Evolutionary conservation across 495 filamentous ascomycete genomes (phyloP), one percentile per base, ranked within the genome.

Genomic region (Tuber magnatum): DNA sequence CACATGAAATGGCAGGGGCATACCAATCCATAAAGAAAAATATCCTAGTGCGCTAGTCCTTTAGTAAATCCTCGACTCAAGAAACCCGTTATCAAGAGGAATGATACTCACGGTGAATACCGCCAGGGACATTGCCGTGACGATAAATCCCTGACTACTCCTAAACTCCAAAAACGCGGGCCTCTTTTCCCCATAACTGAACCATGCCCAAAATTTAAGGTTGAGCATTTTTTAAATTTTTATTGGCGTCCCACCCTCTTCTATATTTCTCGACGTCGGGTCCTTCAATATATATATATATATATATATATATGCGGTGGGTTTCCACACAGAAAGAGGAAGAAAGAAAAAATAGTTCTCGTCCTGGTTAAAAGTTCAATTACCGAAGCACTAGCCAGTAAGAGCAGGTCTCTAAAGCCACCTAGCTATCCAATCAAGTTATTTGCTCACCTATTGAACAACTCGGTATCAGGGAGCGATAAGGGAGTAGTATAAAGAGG

Each of bases 1-100:
- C 41, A 46, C 38, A 69, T 69, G n/a, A 51, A 68, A 70, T 22
- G n/a, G 12, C n/a, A 51, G 68, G 24, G 10, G 70, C 84, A 70
- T 84, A 88, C 87, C 74, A 95, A 82, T 32, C 88, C 92, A 83
- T 96, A 97, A 71, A 92, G 86, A 79, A 96, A 92, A 73, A 94
- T 89, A 84, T 97, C 93, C 85, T 88, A 84, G 74, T 40, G 69
- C 73, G 18, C 16, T 6, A 72, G 46, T 68, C 69, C 76, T 65
- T 81, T 74, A 40, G 79, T 71, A 38, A 77, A 40, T 35, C 18
- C 0, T 28, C 28, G 18, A 35, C 71, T 56, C 71, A 44, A 68
- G 77, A 74, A 73, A 65, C 35, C 22, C 39, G 5, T 32, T 18
- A 35, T 65, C 16, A 20, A 5, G 14, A 7, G 3, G 51, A 80